phyloP scores from a whole-genome alignment of 768 basidiomycete genomes.

The Suillus clintonianus region DNA sequence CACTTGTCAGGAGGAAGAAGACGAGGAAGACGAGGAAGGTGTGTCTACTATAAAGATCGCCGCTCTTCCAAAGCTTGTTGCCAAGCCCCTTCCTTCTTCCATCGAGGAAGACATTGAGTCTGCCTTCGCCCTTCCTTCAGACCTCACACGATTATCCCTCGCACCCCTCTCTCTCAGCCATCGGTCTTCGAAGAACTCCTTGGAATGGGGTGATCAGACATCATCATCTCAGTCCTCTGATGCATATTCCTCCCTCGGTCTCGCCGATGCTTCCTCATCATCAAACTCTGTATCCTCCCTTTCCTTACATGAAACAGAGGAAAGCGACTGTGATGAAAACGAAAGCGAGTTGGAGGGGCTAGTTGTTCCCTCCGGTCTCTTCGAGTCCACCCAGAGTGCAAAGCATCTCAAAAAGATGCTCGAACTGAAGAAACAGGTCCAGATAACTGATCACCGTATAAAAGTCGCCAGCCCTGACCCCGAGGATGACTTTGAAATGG shows the following conservation, averaged over 20 bases:
- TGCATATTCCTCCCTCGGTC: constrained; percentile 77
- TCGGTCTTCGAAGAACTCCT: constrained; percentile 78
- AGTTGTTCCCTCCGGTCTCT: constrained; percentile 73
- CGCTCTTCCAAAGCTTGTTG: constrained; percentile 44
- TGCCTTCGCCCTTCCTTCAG: constrained; percentile 77
- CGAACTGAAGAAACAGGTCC: constrained; percentile 55
- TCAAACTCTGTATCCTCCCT: constrained; percentile 68
- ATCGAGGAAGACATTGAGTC: constrained; percentile 80
- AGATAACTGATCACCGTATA: constrained; percentile 53
- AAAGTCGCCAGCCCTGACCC: constrained; percentile 61
- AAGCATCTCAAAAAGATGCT: constrained; percentile 51
- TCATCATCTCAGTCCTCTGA: constrained; percentile 86
- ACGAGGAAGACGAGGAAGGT: constrained; percentile 79
- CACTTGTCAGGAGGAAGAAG: constrained; percentile 45
- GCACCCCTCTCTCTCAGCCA: constrained; percentile 76
- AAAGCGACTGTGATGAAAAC: constrained; percentile 65
- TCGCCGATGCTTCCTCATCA: constrained; percentile 69
- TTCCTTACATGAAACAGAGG: constrained; percentile 71
- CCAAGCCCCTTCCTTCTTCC: constrained; percentile 37
- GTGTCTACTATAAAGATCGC: constrained; percentile 82
- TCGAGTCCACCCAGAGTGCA: constrained; percentile 67
- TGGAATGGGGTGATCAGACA: constrained; percentile 85
- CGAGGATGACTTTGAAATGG: constrained; percentile 86
- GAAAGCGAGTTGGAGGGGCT: constrained; percentile 82
- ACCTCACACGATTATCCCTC: constrained; percentile 81